Evolutionary conservation across 2,329 filamentous ascomycete species (phyloP), one percentile per base, ranked within the genome.

Genomic region (Beauveria sp.): DNA sequence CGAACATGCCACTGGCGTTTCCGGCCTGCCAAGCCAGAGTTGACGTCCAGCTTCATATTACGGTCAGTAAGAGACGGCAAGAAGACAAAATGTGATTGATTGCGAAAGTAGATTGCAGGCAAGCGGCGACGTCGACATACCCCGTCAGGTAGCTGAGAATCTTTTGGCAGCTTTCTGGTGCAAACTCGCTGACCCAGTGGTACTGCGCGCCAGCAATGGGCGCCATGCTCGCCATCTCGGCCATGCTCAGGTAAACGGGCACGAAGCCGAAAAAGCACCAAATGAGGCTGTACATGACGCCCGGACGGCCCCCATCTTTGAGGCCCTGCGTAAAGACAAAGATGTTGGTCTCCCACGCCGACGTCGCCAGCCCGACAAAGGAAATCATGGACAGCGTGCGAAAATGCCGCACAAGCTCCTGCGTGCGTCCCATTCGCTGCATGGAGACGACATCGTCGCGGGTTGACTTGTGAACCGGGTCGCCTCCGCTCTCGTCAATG

Each of bases 181-280:
- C 59, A 58, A 65, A 65, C 43, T 65, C 63, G 47, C 58, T 59
- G 9, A 65, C 63, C 66, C 65, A 67, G 56, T 67, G 65, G 30
- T 67, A 67, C 51, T 67, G 66, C 3, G 66, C 65, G 9, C 66
- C 66, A 16, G 66, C 66, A 43, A 67, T 67, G 14, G 66, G 66
- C 1, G 64, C 64, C n/a, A 67, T 67, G 40, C 65, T 63, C 9
- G 66, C 62, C n/a, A 67, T 65, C 45, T 67, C 66, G 1, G 66
- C 66, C 66, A 67, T 67, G 45, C 63, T 65, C 14, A 65, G 56
- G 45, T 61, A 60, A 1, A 63, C 53, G n/a, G 63, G 63, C 16
- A 51, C 16, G 40, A 57, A 63, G 52, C 63, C 58, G 8, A 63
- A 8, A 28, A 58, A 58, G 42, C 49, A 47, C 61, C 61, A 62